Conservation (phyloP, 108 stramenopile species). For the Cyclotella sp. region DNA sequence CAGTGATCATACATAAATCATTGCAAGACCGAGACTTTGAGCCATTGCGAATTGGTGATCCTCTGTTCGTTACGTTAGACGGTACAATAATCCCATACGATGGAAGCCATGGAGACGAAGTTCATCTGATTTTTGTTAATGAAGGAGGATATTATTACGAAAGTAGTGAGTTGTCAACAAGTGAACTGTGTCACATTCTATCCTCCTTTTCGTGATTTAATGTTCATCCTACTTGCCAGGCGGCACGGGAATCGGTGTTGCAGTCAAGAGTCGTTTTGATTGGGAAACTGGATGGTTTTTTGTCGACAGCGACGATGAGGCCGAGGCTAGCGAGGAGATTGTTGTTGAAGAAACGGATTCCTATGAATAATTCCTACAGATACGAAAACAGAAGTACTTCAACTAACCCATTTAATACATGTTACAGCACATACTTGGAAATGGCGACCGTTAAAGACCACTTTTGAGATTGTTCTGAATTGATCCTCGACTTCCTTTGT, state of each 20-base stretch:
- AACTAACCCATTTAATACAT: too few relatives aligned
- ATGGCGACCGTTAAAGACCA: too few relatives aligned
- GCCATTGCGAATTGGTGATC: slow-evolving; percentile 65
- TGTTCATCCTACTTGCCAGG: slow-evolving; percentile 47
- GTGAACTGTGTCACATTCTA: not conserved
- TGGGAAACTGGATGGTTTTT: slow-evolving; percentile 57
- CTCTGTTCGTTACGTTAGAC: slow-evolving; percentile 73
- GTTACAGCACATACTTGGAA: too few relatives aligned
- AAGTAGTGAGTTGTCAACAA: slow-evolving; percentile 33
- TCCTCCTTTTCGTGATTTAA: not conserved
- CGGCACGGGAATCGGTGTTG: slow-evolving; percentile 82
- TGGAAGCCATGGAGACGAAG: slow-evolving; percentile 76
- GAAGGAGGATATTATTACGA: slow-evolving; percentile 90
- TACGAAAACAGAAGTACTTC: not conserved
- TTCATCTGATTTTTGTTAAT: slow-evolving; percentile 84
- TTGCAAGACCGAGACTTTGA: slow-evolving; percentile 80
- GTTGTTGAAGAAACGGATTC: slow-evolving; percentile 46
- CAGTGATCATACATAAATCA: slow-evolving; percentile 59
- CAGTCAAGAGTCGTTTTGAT: slow-evolving; percentile 61
- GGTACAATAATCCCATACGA: slow-evolving; percentile 73
- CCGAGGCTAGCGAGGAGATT: slow-evolving; percentile 32
- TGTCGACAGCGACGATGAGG: slow-evolving; percentile 43
- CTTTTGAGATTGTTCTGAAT: too few relatives aligned
- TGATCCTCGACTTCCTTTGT: not conserved
- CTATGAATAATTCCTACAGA: slow-evolving; percentile 20